Conservation (phyloP, 2,329 filamentous ascomycete species). For the Camptophora hylomeconis region DNA sequence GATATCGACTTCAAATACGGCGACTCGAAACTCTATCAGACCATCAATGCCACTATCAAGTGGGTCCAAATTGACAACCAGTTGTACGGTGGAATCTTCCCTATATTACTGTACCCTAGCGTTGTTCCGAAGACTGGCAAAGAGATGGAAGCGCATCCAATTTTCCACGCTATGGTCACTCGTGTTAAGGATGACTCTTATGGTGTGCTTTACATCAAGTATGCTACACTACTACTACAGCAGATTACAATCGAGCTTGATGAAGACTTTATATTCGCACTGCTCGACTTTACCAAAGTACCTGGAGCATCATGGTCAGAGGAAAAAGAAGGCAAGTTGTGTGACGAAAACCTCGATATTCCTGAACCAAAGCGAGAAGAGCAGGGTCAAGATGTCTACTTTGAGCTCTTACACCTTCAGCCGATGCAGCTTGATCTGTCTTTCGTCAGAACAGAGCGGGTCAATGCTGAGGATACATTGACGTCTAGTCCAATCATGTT, state of each 20-base stretch:
- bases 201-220: slow-evolving; percentile 96
- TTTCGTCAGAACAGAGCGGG: slow-evolving; percentile 88
- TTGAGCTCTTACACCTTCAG: slow-evolving; percentile 90
- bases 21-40: slow-evolving; percentile 90
- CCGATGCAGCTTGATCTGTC: slow-evolving; percentile 97
- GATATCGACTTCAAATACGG: slow-evolving; percentile 84
- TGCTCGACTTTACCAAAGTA: slow-evolving; percentile 88
- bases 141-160: slow-evolving; percentile 92
- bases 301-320: slow-evolving; percentile 81
- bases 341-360: slow-evolving; percentile 79
- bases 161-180: slow-evolving; percentile 80
- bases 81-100: slow-evolving; percentile 94
- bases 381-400: slow-evolving; percentile 88
- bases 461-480: slow-evolving; percentile 91
- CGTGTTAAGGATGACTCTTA: slow-evolving; percentile 97
- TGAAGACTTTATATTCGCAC: slow-evolving; percentile 93
- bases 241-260: slow-evolving; percentile 98
- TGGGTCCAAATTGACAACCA: slow-evolving; percentile 99
- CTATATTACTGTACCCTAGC: slow-evolving; percentile 90
- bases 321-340: slow-evolving; percentile 70
- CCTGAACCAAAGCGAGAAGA: slow-evolving; percentile 81
- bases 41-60: slow-evolving; percentile 77
- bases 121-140: slow-evolving; percentile 95
- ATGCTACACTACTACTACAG: slow-evolving; percentile 82
- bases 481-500: slow-evolving; percentile 95